Conservation (phyloP, 1,284 basidiomycete species). For the Ceraceosorus guamensis region DNA sequence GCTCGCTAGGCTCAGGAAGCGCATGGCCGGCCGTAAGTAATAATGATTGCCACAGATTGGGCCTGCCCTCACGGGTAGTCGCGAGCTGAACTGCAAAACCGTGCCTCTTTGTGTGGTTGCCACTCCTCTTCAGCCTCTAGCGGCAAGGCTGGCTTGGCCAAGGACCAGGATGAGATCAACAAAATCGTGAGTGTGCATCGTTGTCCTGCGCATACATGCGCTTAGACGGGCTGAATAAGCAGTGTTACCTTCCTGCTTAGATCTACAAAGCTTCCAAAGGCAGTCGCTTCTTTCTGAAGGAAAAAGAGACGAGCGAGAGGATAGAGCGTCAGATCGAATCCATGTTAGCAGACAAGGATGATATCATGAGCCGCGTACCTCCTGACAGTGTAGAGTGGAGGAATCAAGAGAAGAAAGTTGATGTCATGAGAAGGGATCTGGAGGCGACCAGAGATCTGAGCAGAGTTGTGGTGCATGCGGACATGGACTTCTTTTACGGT, state of each 20-base stretch:
- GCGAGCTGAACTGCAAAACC: background rate
- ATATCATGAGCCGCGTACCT: slow-evolving; percentile 19
- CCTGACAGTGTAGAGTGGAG: slow-evolving; percentile 23
- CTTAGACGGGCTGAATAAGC: slow-evolving; percentile 6
- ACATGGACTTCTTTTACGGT: slow-evolving; percentile 43
- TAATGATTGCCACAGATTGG: background rate
- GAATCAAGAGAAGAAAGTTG: slow-evolving; percentile 24
- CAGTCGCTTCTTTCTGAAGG: slow-evolving; percentile 57
- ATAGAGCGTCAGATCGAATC: slow-evolving; percentile 63
- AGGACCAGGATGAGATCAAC: slow-evolving; percentile 31
- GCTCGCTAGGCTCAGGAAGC: slow-evolving; percentile 26
- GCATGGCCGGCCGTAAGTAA: slow-evolving; percentile 34
- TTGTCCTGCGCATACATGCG: background rate
- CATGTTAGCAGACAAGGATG: slow-evolving; percentile 25
- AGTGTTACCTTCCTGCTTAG: slow-evolving; percentile 13
- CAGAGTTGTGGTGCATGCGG: slow-evolving; percentile 70
- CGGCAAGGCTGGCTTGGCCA: slow-evolving; percentile 41
- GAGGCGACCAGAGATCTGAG: slow-evolving; percentile 71
- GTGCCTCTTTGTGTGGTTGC: background rate
- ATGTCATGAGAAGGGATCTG: slow-evolving; percentile 53
- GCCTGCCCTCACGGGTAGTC: background rate
- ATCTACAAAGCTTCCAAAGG: slow-evolving; percentile 45
- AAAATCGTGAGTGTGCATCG: background rate
- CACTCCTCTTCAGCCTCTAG: slow-evolving; percentile 18
- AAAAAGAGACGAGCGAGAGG: slow-evolving; percentile 73